phyloP scores from a whole-genome alignment of 2,329 filamentous ascomycete species.

The Endothia cerciana region DNA sequence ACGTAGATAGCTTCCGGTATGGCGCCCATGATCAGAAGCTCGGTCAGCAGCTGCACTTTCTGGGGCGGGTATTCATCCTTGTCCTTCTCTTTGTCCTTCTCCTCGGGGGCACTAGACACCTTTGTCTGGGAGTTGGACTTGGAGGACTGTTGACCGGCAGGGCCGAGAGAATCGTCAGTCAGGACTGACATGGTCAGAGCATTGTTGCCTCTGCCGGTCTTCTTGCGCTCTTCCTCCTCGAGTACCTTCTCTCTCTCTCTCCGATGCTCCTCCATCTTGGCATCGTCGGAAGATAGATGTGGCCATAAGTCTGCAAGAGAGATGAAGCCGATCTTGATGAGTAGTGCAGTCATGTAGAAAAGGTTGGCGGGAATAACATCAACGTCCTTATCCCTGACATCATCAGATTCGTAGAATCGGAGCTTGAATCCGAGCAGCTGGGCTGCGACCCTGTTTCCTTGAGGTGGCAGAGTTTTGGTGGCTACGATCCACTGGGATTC shows the following conservation, averaged over 20 bases:
- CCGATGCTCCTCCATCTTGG: conserved; percentile 76
- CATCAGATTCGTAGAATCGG: conserved; percentile 81
- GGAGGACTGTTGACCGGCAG: conserved; percentile 53
- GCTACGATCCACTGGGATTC: conserved; percentile 76
- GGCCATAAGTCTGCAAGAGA: conserved; percentile 89
- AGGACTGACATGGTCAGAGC: conserved; percentile 85
- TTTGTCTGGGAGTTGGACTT: conserved; percentile 60
- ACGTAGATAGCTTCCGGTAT: conserved; percentile 93
- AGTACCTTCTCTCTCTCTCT: conserved; percentile 74
- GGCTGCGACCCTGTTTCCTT: conserved; percentile 88
- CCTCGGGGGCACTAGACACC: conserved; percentile 43
- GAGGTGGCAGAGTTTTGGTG: conserved; percentile 80
- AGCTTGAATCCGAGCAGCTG: conserved; percentile 97
- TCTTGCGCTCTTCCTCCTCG: conserved; percentile 74
- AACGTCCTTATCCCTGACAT: conserved; percentile 66
- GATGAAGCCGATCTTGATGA: conserved; percentile 97
- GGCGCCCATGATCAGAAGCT: conserved; percentile 86
- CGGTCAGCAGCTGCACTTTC: conserved; percentile 82
- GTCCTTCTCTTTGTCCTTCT: conserved; percentile 9
- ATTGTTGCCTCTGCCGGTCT: conserved; percentile 74
- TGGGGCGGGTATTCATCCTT: conserved; percentile 61
- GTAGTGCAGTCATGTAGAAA: conserved; percentile 85
- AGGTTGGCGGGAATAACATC: conserved; percentile 90
- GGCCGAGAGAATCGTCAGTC: conserved; percentile 62
- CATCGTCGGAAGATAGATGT: conserved; percentile 85